Base-by-base conservation (phyloP, 129 eudicot species). In the Flaveria ramosissima region DNA sequence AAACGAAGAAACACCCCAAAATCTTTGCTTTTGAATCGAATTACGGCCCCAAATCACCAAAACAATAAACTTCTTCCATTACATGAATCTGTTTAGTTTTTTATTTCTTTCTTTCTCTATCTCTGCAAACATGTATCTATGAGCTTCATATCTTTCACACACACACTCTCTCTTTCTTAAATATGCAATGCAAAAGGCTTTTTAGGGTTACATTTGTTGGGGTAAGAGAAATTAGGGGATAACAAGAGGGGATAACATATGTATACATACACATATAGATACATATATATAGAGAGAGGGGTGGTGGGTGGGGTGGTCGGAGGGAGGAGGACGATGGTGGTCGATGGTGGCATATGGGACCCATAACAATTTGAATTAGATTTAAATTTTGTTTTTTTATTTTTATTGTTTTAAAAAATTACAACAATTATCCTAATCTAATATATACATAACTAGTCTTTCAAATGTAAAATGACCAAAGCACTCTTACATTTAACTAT, bases 151-250 rank as follows among this genome's bases (percentile, higher is more conserved):
- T 80, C 57, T 60, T 65, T 51, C 32, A 27, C 4, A 27, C 32
- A 27, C 5, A 27, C 4, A 27, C 78, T 79, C 75, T 76, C 11
- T 24, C 14, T 24, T 70, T 74, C 61, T 66, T 60, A 83, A 82
- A 82, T 77, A 71, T 67, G 85, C 71, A 79, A 82, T 84, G 77
- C 82, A 84, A 86, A 73, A 73, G 56, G 60, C 68, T 80, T 81
- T 77, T 81, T 85, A 83, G 78, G 75, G 82, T 59, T 77, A 72
- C 30, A 27, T 74, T 43, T 66, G 63, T 80, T 74, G 64, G 71
- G 69, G 63, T 72, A 68, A 52, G 67, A 51, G 71, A 72, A 71
- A 71, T 70, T 57, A 26, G 51, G 59, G 72, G 63, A 60, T 36
- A 48, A 21, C 62, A 78, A 65, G 59, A 65, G 43, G 56, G 56